Conservation (phyloP, 345 rosid species). For the Trapa bicornis region DNA sequence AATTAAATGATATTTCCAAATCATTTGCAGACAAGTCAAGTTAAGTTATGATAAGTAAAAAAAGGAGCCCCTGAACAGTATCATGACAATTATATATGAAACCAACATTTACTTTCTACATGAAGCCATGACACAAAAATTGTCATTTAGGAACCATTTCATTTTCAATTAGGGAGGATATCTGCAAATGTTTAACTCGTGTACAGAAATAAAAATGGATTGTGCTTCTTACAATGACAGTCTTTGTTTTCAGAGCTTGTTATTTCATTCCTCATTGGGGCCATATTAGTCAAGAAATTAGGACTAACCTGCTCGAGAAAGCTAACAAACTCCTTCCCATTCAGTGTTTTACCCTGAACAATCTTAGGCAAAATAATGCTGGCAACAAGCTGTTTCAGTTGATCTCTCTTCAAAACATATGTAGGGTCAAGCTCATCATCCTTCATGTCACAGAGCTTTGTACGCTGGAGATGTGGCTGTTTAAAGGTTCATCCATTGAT, state of each 20-base stretch:
- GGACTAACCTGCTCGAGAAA: slow-evolving; percentile 79
- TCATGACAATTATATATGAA: neutral
- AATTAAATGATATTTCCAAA: neutral
- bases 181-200: neutral
- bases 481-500: slow-evolving; percentile 1
- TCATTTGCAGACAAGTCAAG: neutral
- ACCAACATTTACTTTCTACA: neutral
- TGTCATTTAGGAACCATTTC: neutral
- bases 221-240: neutral
- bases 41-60: neutral
- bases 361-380: slow-evolving; percentile 79
- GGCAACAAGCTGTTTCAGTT: slow-evolving; percentile 67
- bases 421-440: slow-evolving; percentile 79
- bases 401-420: slow-evolving; percentile 70
- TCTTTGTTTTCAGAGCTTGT: neutral
- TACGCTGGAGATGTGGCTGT: slow-evolving; percentile 35
- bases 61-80: neutral
- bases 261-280: neutral
- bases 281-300: neutral
- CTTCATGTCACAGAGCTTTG: slow-evolving; percentile 93
- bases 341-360: slow-evolving; percentile 77
- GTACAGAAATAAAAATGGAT: neutral
- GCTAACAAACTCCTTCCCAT: slow-evolving; percentile 83
- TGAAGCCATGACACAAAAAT: neutral
- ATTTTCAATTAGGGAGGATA: neutral